Evolutionary conservation across 257 asterid genomes (phyloP).

Genomic region (Eustoma russellianum): DNA sequence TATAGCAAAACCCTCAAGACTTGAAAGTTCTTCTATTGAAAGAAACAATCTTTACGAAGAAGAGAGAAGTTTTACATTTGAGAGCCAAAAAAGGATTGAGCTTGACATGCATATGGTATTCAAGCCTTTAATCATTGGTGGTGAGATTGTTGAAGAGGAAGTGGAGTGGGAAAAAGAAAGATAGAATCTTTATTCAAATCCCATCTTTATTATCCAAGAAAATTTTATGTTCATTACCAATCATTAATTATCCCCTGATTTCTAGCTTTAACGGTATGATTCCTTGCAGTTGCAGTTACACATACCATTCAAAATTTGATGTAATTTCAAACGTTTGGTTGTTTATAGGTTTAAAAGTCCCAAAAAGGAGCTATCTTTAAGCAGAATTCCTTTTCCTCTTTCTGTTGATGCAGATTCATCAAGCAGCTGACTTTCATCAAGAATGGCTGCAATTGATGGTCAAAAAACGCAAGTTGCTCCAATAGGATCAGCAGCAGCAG

Average conservation of each 20-base stretch:
- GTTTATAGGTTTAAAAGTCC: background rate
- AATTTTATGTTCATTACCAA: constrained; percentile 1
- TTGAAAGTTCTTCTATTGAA: too few relatives aligned
- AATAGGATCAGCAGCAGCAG: constrained; percentile 2
- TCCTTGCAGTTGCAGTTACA: background rate
- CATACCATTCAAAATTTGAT: background rate
- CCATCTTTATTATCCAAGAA: background rate
- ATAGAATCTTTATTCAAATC: constrained; percentile 14
- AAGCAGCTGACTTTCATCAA: background rate
- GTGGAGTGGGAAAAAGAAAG: constrained; percentile 85
- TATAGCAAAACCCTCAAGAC: too few relatives aligned
- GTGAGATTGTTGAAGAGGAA: constrained; percentile 77
- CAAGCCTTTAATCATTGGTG: constrained; percentile 70
- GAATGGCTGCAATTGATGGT: constrained; percentile 17
- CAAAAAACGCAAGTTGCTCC: constrained; percentile 8
- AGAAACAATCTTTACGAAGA: background rate
- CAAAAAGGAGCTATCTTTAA: too few relatives aligned
- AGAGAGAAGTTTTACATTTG: too few relatives aligned
- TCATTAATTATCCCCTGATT: constrained; percentile 4
- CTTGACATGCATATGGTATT: constrained; percentile 65
- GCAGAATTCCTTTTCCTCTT: background rate
- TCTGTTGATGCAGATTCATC: background rate
- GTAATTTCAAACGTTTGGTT: constrained; percentile 9
- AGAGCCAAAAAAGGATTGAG: constrained; percentile 31
- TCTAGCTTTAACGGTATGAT: constrained; percentile 14